A percentile compares a stretch with the other conserved stretches of the same genome.
Evolutionary conservation across 2,329 filamentous ascomycete genomes (phyloP).

Genomic region (Cordyceps fumosorosea): DNA sequence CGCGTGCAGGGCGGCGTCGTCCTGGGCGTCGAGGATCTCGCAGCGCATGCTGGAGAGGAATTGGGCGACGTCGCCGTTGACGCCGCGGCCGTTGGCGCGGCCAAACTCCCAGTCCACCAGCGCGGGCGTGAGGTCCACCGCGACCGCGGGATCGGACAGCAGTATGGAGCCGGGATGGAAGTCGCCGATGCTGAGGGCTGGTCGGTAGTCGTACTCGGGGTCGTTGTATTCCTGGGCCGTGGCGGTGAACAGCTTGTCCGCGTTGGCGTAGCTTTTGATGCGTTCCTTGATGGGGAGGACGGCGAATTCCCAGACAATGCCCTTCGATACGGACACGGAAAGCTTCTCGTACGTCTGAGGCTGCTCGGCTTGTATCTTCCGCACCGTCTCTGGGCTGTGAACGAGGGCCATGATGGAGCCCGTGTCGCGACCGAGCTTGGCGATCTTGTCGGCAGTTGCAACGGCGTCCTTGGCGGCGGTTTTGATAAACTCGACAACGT

Average conservation of each 20-base stretch:
- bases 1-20: neutral
- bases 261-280: conserved; percentile 10
- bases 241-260: conserved; percentile 9
- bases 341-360: conserved; percentile 2
- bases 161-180: conserved; percentile 18
- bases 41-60: conserved; percentile 17
- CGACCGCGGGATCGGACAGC: neutral
- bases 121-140: conserved; percentile 12
- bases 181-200: conserved; percentile 16
- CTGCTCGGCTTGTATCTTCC: neutral
- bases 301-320: conserved; percentile 14
- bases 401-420: conserved; percentile 14
- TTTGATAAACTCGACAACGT: conserved; percentile 15
- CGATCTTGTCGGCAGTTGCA: neutral
- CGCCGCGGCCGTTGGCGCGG: conserved; percentile 15
- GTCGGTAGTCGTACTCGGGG: conserved; percentile 6
- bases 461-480: neutral
- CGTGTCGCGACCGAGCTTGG: conserved; percentile 10
- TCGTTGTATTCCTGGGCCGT: conserved; percentile 12
- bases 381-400: conserved; percentile 10
- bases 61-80: conserved; percentile 19
- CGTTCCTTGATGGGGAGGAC: conserved; percentile 14
- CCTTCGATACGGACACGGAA: conserved; percentile 11
- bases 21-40: conserved; percentile 8
- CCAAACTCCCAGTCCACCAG: conserved; percentile 20